These are phyloP conservation scores for Solanum sitiens DNA, from an alignment of 257 asterid species.

Conservation along the genomic window DNA sequence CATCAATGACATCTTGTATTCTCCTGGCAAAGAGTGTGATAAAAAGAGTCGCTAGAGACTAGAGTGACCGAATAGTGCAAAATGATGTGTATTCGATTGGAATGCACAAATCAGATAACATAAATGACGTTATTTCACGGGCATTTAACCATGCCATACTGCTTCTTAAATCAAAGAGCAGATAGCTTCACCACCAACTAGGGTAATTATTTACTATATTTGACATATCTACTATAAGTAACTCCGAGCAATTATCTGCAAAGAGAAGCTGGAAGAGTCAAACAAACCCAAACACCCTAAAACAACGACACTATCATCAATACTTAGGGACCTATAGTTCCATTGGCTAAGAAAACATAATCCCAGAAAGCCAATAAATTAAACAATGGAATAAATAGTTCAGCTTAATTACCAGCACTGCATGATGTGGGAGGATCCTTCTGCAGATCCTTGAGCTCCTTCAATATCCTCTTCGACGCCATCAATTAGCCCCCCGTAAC, in stretches of 20 bases:
- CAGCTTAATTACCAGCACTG: not conserved
- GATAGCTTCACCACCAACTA: not conserved
- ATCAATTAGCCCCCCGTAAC: not conserved
- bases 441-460: slow-evolving; percentile 4
- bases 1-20: not conserved
- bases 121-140: not conserved
- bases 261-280: not conserved
- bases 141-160: not conserved
- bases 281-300: not conserved
- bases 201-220: not conserved
- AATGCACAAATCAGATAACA: not conserved
- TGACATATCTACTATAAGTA: not conserved
- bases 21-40: not conserved
- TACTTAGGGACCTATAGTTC: not conserved
- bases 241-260: not conserved
- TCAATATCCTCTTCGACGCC: slow-evolving; percentile 4
- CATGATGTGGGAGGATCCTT: slow-evolving; percentile 1
- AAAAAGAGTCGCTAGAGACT: not conserved
- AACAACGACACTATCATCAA: not conserved
- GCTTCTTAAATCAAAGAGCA: not conserved
- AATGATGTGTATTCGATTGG: not conserved
- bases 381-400: not conserved
- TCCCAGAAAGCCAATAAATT: not conserved
- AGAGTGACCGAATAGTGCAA: not conserved
- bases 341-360: not conserved